phyloP scores from a whole-genome alignment of 495 filamentous ascomycete genomes.

The Aspergillus funiculosus region DNA sequence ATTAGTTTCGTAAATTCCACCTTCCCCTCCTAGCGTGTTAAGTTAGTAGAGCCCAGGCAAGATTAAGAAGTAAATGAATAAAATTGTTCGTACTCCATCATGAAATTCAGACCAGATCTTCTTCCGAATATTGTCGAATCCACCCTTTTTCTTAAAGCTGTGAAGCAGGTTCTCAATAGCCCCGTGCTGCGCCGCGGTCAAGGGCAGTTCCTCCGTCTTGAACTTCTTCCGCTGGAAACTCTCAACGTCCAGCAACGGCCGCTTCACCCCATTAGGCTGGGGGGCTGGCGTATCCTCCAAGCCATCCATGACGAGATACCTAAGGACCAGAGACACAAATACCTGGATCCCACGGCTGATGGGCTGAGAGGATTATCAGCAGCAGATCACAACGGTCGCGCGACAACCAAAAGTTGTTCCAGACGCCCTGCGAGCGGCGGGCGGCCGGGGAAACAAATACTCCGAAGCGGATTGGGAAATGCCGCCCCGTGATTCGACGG shows the following conservation, averaged over 20 bases:
- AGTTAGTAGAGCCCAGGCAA: constrained; percentile 14
- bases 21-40: constrained; percentile 57
- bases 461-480: constrained; percentile 36
- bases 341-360: neutral
- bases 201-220: constrained; percentile 77
- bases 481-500: constrained; percentile 38
- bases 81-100: constrained; percentile 53
- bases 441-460: constrained; percentile 17
- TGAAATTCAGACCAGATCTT: constrained; percentile 75
- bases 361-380: neutral
- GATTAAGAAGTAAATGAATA: constrained; percentile 2
- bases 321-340: constrained; percentile 5
- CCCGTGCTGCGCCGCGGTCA: constrained; percentile 62
- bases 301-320: constrained; percentile 37
- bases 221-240: constrained; percentile 57
- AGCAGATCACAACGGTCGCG: constrained; percentile 7
- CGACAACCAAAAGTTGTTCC: neutral
- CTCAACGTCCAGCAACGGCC: constrained; percentile 30
- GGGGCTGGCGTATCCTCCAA: constrained; percentile 33
- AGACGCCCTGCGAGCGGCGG: neutral
- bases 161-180: constrained; percentile 74
- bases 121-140: constrained; percentile 79
- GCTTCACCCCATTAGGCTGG: constrained; percentile 22
- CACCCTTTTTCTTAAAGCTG: constrained; percentile 86
- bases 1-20: constrained; percentile 58